Evolutionary conservation across 2,329 filamentous ascomycete genomes (phyloP).

Genomic region (Arthrobotrys pseudoclavata): DNA sequence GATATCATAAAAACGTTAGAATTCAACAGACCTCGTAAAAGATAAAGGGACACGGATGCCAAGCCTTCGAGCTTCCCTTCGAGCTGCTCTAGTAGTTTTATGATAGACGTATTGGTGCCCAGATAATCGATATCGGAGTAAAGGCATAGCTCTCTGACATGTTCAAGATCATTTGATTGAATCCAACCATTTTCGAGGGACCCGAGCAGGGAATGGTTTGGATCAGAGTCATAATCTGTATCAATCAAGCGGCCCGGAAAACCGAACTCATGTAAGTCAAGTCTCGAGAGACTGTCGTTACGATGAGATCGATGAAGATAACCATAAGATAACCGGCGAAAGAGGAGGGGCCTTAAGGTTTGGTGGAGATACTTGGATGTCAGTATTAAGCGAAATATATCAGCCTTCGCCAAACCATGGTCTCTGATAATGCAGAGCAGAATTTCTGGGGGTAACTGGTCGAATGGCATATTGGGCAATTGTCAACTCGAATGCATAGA

Average conservation of each 20-base stretch:
- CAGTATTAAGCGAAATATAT: conserved; percentile 42
- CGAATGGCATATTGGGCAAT: conserved; percentile 32
- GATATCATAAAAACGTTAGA: not conserved
- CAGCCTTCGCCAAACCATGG: conserved; percentile 22
- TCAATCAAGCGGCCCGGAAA: conserved; percentile 15
- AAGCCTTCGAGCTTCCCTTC: conserved; percentile 15
- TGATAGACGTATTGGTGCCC: conserved; percentile 17
- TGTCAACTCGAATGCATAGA: not conserved
- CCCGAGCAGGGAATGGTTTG: conserved; percentile 1
- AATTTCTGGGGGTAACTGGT: conserved; percentile 46
- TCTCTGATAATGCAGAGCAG: conserved; percentile 44
- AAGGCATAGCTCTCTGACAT: conserved; percentile 37
- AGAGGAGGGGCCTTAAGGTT: conserved; percentile 36
- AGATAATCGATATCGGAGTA: conserved; percentile 49
- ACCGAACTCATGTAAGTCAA: conserved; percentile 44
- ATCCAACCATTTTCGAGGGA: conserved; percentile 42
- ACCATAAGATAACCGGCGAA: conserved; percentile 37
- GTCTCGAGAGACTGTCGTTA: conserved; percentile 14
- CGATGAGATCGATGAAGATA: conserved; percentile 25
- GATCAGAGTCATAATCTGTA: not conserved
- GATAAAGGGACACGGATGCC: conserved; percentile 28
- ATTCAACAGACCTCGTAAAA: conserved; percentile 32
- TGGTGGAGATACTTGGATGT: conserved; percentile 34
- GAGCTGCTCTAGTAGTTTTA: conserved; percentile 35
- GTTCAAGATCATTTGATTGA: conserved; percentile 3